Percentiles rank a stretch among this genome's conserved stretches.
Conservation (phyloP, 1,284 basidiomycete genomes). For the Agroathelia rolfsii region DNA sequence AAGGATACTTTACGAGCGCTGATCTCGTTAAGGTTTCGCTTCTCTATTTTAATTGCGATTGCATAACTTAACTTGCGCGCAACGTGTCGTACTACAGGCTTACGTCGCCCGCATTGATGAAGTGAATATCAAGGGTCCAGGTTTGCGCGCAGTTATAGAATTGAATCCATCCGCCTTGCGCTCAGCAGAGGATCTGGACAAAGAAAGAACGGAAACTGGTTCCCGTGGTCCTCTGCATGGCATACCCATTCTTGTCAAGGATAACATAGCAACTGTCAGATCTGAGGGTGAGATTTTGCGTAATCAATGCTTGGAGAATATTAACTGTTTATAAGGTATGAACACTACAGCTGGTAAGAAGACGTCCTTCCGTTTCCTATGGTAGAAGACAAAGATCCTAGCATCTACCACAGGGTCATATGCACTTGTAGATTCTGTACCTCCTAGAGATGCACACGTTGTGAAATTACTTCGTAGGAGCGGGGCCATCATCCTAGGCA, state of each 20-base stretch:
- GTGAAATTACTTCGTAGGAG: constrained; percentile 50
- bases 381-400: constrained; percentile 3
- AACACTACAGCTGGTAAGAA: constrained; percentile 40
- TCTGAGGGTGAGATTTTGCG: constrained; percentile 32
- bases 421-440: constrained; percentile 43
- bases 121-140: constrained; percentile 55
- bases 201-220: constrained; percentile 36
- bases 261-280: constrained; percentile 53
- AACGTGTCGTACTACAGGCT: constrained; percentile 31
- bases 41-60: not conserved
- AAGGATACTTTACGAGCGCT: constrained; percentile 28
- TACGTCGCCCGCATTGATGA: constrained; percentile 65
- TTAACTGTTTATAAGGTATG: constrained; percentile 34
- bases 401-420: constrained; percentile 44
- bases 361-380: not conserved
- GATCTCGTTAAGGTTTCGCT: constrained; percentile 29
- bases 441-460: constrained; percentile 53
- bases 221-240: constrained; percentile 53
- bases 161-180: constrained; percentile 47
- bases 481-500: constrained; percentile 62
- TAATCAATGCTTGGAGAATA: not conserved
- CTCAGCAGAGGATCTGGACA: constrained; percentile 45
- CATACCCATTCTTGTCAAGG: constrained; percentile 63
- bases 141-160: constrained; percentile 54
- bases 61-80: too few relatives aligned